These are phyloP conservation scores for Talaromyces rugulosus DNA, from an alignment of 2,329 filamentous ascomycete species.

Conservation along the genomic window DNA sequence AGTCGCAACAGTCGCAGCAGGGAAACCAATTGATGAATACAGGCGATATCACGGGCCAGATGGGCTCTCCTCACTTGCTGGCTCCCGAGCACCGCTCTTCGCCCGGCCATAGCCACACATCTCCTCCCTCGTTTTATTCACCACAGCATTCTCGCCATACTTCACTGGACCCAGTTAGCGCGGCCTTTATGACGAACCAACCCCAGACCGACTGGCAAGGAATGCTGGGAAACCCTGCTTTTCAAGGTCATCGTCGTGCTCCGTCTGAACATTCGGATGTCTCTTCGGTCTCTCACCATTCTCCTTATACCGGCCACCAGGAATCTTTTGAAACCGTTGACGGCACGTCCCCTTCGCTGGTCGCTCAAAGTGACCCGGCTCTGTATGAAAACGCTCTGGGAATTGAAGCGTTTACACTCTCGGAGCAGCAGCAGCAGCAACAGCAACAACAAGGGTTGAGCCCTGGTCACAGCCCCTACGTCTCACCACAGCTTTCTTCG, in stretches of 20 bases:
- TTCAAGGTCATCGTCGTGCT: constrained; percentile 75
- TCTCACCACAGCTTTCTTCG: constrained; percentile 71
- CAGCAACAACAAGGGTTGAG: constrained; percentile 46
- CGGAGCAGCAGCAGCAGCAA: constrained; percentile 53
- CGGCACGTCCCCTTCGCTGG: constrained; percentile 75
- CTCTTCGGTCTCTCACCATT: constrained; percentile 75
- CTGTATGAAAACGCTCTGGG: constrained; percentile 75
- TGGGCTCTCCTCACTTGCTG: constrained; percentile 49
- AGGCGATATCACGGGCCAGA: constrained; percentile 43
- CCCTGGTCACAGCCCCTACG: constrained; percentile 68
- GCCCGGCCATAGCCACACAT: constrained; percentile 42
- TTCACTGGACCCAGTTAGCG: constrained; percentile 58
- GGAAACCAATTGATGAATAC: constrained; percentile 42
- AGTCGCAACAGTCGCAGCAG: constrained; percentile 27
- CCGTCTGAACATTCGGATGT: constrained; percentile 93
- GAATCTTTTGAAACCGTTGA: constrained; percentile 75
- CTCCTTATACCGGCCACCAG: constrained; percentile 72
- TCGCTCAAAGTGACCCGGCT: constrained; percentile 63
- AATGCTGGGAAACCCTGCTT: constrained; percentile 54
- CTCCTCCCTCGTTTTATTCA: constrained; percentile 49
- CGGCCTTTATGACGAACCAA: constrained; percentile 52
- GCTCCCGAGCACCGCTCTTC: constrained; percentile 49
- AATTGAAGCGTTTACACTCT: constrained; percentile 76
- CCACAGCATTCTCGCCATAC: constrained; percentile 56
- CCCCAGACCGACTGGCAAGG: constrained; percentile 55